These are phyloP conservation scores for Colletotrichum orchidophilum DNA, from an alignment of 2,329 filamentous ascomycete species.

Conservation along the genomic window DNA sequence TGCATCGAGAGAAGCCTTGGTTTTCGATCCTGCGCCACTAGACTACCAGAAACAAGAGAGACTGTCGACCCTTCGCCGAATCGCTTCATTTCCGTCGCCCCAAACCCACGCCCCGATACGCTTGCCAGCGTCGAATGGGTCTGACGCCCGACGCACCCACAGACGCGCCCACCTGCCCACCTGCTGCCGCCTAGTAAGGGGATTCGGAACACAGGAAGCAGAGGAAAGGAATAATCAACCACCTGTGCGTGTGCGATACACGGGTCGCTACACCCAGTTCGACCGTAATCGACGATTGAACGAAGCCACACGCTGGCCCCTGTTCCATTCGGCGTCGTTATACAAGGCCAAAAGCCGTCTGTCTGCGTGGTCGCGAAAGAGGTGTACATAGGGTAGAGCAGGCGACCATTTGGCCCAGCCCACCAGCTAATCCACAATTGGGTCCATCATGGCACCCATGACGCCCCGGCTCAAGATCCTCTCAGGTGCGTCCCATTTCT, in stretches of 20 bases:
- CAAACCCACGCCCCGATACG: constrained; percentile 28
- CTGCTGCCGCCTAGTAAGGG: constrained; percentile 20
- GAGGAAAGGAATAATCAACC: constrained; percentile 23
- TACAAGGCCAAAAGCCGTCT: constrained; percentile 22
- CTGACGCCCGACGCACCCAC: constrained; percentile 31
- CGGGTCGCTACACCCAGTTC: background rate
- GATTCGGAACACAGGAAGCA: background rate
- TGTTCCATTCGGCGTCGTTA: constrained; percentile 24
- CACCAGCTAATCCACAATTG: constrained; percentile 47
- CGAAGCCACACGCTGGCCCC: constrained; percentile 22
- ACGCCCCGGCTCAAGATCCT: constrained; percentile 69
- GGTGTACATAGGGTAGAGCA: constrained; percentile 32
- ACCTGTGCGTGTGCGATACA: constrained; percentile 13
- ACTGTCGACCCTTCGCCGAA: constrained; percentile 15
- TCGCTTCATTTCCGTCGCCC: constrained; percentile 30
- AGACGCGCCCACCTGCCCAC: constrained; percentile 27
- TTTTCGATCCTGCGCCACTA: constrained; percentile 26
- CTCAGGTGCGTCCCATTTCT: constrained; percentile 61
- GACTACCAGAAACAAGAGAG: constrained; percentile 10
- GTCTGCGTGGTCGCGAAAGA: constrained; percentile 22
- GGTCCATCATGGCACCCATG: constrained; percentile 65
- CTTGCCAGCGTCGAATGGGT: constrained; percentile 33
- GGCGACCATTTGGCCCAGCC: constrained; percentile 41
- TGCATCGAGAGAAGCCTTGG: constrained; percentile 20
- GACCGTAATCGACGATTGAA: constrained; percentile 4